Percentiles rank a stretch among this genome's conserved stretches.
Evolutionary conservation across 306 rosid species (phyloP).

Genomic region (Vicia sativa): DNA sequence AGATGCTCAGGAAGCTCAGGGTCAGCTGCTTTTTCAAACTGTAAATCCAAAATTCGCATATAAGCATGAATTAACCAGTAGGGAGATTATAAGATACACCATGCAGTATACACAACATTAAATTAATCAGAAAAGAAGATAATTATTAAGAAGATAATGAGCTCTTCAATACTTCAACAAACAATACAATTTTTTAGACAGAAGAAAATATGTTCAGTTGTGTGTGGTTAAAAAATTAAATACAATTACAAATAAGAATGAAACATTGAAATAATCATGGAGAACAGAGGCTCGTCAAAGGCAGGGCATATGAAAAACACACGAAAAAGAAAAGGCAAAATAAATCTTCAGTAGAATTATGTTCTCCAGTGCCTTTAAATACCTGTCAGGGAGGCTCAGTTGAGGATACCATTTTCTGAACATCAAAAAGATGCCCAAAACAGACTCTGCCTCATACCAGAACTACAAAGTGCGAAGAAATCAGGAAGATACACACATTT

Average conservation of each 20-base stretch:
- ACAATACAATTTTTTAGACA: conserved; percentile 15
- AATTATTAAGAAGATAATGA: conserved; percentile 15
- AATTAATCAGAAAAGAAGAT: background rate
- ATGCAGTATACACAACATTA: background rate
- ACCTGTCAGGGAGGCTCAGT: background rate
- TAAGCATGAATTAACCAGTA: conserved; percentile 33
- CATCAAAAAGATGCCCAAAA: conserved; percentile 5
- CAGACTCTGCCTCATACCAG: background rate
- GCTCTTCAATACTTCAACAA: conserved; percentile 10
- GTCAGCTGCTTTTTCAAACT: conserved; percentile 78
- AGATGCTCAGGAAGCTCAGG: conserved; percentile 99
- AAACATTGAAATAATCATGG: conserved; percentile 5
- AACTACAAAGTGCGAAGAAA: conserved; percentile 6
- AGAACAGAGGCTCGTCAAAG: background rate
- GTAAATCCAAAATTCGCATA: conserved; percentile 50
- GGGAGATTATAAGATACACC: conserved; percentile 21
- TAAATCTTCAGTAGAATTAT: conserved; percentile 3
- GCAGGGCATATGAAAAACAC: conserved; percentile 1
- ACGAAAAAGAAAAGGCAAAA: conserved; percentile 11
- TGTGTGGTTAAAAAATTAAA: conserved; percentile 9
- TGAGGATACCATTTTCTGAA: conserved; percentile 15
- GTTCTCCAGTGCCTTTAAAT: conserved; percentile 13
- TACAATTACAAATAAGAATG: conserved; percentile 16
- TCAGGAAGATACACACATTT: conserved; percentile 15
- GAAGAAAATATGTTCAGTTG: background rate